Conservation (phyloP, 2,329 filamentous ascomycete genomes). For the Colletotrichum theobromicola region DNA sequence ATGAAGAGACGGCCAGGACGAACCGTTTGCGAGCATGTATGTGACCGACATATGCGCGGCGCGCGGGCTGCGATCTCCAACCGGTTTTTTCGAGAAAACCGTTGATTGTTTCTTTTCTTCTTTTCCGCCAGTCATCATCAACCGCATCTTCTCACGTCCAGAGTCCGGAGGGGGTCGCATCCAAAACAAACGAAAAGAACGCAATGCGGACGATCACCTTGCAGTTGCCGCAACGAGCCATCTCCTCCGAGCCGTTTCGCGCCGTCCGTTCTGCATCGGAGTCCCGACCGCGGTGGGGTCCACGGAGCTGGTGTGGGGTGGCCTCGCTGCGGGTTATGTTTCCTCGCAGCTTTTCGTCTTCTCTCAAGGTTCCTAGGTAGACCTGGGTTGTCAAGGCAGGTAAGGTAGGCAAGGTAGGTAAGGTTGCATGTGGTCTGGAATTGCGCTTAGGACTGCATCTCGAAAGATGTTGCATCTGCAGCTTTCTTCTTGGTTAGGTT, state of each 20-base stretch:
- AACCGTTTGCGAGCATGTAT: background rate
- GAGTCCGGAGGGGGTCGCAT: background rate
- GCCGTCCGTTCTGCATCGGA: constrained; percentile 4
- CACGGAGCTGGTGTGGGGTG: background rate
- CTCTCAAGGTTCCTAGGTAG: background rate
- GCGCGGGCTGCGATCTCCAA: background rate
- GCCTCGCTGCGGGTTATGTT: background rate
- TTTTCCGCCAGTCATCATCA: background rate
- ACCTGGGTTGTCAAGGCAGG: background rate
- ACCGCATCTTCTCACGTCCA: background rate
- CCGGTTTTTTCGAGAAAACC: background rate
- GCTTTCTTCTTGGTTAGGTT: background rate
- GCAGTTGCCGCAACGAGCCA: constrained; percentile 11
- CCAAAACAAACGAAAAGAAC: background rate
- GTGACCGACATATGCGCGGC: background rate
- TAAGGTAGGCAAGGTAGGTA: background rate
- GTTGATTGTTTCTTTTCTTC: background rate
- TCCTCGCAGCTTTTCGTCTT: background rate
- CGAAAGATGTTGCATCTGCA: background rate
- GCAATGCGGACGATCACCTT: background rate
- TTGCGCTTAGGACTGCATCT: background rate
- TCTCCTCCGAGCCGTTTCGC: constrained; percentile 9
- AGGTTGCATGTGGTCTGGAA: background rate
- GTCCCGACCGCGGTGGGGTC: background rate
- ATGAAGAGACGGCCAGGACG: background rate